Conservation (phyloP, 164 flowering plant genomes). For the Cinnamomum micranthum region DNA sequence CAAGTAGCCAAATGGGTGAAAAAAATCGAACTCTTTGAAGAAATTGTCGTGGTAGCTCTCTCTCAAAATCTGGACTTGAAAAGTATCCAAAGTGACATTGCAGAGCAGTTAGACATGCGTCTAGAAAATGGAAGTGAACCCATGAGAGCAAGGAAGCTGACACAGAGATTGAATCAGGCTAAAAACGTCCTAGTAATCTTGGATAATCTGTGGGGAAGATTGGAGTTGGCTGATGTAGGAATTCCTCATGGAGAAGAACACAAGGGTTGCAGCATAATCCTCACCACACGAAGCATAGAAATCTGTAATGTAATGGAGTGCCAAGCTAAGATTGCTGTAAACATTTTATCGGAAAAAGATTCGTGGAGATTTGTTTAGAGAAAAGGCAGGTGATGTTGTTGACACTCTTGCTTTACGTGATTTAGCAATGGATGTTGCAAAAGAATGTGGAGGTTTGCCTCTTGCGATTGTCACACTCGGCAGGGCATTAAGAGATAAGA, state of each 20-base stretch:
- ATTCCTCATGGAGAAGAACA: conserved; percentile 11
- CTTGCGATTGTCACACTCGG: conserved; percentile 20
- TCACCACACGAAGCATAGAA: conserved; percentile 16
- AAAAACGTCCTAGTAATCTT: conserved; percentile 23
- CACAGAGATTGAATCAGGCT: conserved; percentile 4
- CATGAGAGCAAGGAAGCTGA: conserved; percentile 8
- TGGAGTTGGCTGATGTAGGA: conserved; percentile 20
- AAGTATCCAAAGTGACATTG: conserved; percentile 10
- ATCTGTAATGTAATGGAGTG: conserved; percentile 14
- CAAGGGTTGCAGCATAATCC: conserved; percentile 14
- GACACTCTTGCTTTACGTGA: neutral
- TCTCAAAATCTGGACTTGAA: conserved; percentile 4
- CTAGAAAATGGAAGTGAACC: neutral
- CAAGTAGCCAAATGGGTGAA: conserved; percentile 7
- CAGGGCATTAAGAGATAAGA: conserved; percentile 11
- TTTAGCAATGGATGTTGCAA: conserved; percentile 9
- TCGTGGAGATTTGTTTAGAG: conserved; percentile 20
- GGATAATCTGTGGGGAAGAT: conserved; percentile 32
- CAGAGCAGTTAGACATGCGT: conserved; percentile 3
- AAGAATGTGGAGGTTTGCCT: conserved; percentile 27
- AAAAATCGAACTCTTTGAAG: conserved; percentile 3
- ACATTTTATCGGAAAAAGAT: conserved; percentile 8
- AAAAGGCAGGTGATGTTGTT: conserved; percentile 7
- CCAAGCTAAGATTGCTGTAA: neutral
- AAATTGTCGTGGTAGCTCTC: conserved; percentile 4